Percentiles rank a stretch among this genome's conserved stretches.
These are phyloP conservation scores for Phytophthora hibernalis DNA, from an alignment of 352 stramenopile species.

Conservation along the genomic window DNA sequence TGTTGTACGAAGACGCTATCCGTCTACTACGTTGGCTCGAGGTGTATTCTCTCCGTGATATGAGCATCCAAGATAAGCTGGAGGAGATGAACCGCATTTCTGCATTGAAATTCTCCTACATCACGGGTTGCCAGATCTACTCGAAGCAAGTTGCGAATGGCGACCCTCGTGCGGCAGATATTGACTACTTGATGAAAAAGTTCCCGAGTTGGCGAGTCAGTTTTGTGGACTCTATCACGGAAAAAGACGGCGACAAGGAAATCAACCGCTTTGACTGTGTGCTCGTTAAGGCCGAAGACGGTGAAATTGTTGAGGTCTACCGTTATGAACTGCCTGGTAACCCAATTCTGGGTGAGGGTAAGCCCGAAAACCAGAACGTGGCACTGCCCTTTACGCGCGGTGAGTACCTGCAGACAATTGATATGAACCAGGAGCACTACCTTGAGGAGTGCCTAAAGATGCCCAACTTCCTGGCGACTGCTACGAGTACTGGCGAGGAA, in stretches of 20 bases:
- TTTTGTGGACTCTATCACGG: constrained; percentile 84
- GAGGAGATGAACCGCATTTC: constrained; percentile 88
- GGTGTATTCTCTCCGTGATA: constrained; percentile 66
- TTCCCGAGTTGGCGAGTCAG: constrained; percentile 90
- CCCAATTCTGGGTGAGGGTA: constrained; percentile 88
- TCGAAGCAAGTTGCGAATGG: constrained; percentile 78
- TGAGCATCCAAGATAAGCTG: constrained; percentile 74
- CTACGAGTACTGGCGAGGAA: constrained; percentile 58
- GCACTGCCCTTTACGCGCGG: constrained; percentile 86
- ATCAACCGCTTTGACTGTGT: constrained; percentile 72
- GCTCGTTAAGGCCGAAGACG: constrained; percentile 78
- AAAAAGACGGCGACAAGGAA: constrained; percentile 42
- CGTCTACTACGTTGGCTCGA: constrained; percentile 88
- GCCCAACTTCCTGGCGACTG: constrained; percentile 85
- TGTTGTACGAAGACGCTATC: constrained; percentile 90
- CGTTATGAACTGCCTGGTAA: constrained; percentile 90
- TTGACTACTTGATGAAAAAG: constrained; percentile 90
- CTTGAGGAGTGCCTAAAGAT: constrained; percentile 91
- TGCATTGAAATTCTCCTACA: constrained; percentile 90
- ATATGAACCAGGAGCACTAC: constrained; percentile 93
- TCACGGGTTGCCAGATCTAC: constrained; percentile 90
- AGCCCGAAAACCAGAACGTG: constrained; percentile 91
- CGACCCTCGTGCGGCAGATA: constrained; percentile 87
- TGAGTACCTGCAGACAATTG: constrained; percentile 90
- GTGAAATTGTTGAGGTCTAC: constrained; percentile 90